Conservation (phyloP, 768 basidiomycete genomes). For the Leccinum subgranulosum region DNA sequence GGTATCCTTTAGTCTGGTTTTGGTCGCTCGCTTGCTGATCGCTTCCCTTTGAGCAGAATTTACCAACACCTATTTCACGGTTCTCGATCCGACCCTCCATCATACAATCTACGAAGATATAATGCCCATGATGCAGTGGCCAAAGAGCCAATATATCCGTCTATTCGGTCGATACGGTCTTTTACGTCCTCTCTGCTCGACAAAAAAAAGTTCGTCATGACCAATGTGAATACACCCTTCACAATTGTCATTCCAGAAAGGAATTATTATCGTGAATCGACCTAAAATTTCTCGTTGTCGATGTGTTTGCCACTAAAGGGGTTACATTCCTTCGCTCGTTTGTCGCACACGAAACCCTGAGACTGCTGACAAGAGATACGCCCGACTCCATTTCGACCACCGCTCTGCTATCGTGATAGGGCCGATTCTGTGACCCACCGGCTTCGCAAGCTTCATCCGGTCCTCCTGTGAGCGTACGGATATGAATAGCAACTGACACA, state of each 20-base stretch:
- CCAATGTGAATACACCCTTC: slow-evolving; percentile 7
- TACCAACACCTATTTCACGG: slow-evolving; percentile 6
- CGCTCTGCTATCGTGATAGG: neutral
- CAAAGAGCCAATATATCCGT: slow-evolving; percentile 5
- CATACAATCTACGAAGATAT: slow-evolving; percentile 14
- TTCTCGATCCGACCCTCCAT: neutral
- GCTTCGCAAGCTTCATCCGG: neutral
- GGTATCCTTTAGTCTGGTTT: neutral
- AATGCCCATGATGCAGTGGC: slow-evolving; percentile 8
- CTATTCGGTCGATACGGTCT: slow-evolving; percentile 7
- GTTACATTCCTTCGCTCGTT: slow-evolving; percentile 3
- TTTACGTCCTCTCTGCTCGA: slow-evolving; percentile 3
- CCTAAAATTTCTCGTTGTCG: neutral
- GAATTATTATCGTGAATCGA: neutral
- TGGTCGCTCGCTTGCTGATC: neutral
- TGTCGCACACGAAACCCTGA: neutral
- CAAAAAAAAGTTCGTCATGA: slow-evolving; percentile 2
- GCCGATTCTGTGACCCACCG: neutral
- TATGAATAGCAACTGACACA: neutral
- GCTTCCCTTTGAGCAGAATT: slow-evolving; percentile 13
- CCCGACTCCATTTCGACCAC: neutral
- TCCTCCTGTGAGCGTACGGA: neutral
- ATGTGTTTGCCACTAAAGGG: neutral
- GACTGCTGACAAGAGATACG: neutral
- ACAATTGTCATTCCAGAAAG: neutral